Percentiles rank a stretch among this genome's conserved stretches.
Evolutionary conservation across 345 rosid genomes (phyloP).

Genomic region (Dipteronia sinensis): DNA sequence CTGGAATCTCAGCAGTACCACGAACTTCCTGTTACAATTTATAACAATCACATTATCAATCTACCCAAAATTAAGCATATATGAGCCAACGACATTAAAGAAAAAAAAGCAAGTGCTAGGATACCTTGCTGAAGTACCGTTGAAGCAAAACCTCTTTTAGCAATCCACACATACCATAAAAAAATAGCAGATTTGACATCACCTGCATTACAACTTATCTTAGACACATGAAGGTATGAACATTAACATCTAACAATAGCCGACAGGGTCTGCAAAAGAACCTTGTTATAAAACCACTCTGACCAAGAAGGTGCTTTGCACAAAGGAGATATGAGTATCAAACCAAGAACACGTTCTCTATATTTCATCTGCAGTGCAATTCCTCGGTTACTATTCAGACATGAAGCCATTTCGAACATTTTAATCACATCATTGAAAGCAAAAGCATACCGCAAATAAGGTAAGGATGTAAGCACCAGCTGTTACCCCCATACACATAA

Average conservation of each 20-base stretch:
- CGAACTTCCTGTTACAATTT: conserved; percentile 73
- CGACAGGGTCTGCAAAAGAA: conserved; percentile 20
- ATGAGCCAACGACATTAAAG: not conserved
- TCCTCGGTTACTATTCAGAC: conserved; percentile 16
- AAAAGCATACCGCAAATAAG: conserved; percentile 76
- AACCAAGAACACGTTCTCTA: conserved; percentile 85
- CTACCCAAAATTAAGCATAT: not conserved
- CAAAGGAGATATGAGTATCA: conserved; percentile 88
- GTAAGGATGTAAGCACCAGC: conserved; percentile 94
- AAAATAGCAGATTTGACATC: conserved; percentile 72
- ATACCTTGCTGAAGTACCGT: conserved; percentile 94
- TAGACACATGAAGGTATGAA: not conserved
- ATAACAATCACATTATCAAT: conserved; percentile 17
- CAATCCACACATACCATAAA: conserved; percentile 87
- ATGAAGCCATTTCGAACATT: not conserved
- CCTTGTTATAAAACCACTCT: conserved; percentile 92
- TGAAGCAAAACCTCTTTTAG: conserved; percentile 79
- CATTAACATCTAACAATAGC: not conserved
- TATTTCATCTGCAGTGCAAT: conserved; percentile 76
- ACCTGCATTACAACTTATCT: conserved; percentile 40
- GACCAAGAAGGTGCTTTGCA: conserved; percentile 97
- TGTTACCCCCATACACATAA: conserved; percentile 97
- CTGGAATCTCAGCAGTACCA: conserved; percentile 76
- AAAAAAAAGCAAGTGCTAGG: conserved; percentile 2
- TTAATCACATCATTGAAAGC: not conserved